Percentiles rank a stretch among this genome's conserved stretches.
Conservation (phyloP, 2,329 filamentous ascomycete genomes). For the Diaporthe destruens region DNA sequence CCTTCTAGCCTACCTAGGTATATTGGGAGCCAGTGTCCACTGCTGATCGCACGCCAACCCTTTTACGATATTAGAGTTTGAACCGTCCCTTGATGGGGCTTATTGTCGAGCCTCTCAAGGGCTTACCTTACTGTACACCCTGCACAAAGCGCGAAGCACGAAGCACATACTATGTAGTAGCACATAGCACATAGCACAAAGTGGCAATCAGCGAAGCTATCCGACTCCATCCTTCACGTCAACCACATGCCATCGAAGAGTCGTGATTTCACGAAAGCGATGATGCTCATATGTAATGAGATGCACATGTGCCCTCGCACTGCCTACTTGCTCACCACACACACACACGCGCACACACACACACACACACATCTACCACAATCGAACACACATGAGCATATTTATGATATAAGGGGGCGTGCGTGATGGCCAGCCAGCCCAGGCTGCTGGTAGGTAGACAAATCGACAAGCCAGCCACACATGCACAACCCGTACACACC, state of each 20-base stretch:
- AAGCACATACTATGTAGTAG: too few species aligned
- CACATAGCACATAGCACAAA: too few species aligned
- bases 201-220: neutral
- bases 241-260: neutral
- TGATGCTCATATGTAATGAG: conserved; percentile 12
- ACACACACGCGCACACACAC: conserved; percentile 28
- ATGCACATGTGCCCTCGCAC: conserved; percentile 7
- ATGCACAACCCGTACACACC: neutral
- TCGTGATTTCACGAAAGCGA: conserved; percentile 9
- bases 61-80: conserved; percentile 1
- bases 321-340: neutral
- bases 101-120: conserved; percentile 23
- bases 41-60: conserved; percentile 4
- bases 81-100: conserved; percentile 5
- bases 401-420: neutral
- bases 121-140: neutral
- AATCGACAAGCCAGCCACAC: neutral
- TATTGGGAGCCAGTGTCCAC: neutral
- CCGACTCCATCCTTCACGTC: neutral
- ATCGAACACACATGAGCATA: neutral
- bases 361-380: conserved; percentile 8
- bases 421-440: neutral
- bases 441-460: neutral
- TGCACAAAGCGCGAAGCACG: neutral
- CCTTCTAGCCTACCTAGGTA: too few species aligned